phyloP scores from a whole-genome alignment of 148 eudicot genomes.

The Heliosperma pusillum region DNA sequence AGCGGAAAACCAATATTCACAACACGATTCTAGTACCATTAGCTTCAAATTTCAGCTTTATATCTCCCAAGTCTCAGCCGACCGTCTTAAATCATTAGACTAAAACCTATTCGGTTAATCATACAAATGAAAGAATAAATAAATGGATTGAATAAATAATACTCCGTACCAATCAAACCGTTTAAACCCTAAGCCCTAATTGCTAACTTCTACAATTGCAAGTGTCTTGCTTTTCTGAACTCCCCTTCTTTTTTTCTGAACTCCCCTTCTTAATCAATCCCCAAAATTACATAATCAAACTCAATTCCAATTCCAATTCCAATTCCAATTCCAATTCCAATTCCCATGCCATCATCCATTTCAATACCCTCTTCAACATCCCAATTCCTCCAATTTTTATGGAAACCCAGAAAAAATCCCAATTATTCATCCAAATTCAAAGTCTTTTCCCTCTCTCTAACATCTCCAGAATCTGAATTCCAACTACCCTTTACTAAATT shows the following conservation, averaged over 20 bases:
- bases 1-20: too few relatives aligned
- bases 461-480: slow-evolving; percentile 20
- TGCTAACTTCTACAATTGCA: not conserved
- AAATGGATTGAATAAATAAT: too few relatives aligned
- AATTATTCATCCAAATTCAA: slow-evolving; percentile 17
- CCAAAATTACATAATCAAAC: not conserved
- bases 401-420: slow-evolving; percentile 32
- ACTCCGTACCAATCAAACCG: not conserved
- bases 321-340: not conserved
- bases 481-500: slow-evolving; percentile 25
- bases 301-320: too few relatives aligned
- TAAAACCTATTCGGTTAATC: too few relatives aligned
- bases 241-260: too few relatives aligned
- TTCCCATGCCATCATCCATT: slow-evolving; percentile 25
- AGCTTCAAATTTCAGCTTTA: too few relatives aligned
- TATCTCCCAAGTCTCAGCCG: too few relatives aligned
- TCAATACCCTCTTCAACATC: slow-evolving; percentile 6
- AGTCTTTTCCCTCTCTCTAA: slow-evolving; percentile 16
- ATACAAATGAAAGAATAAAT: too few relatives aligned
- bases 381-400: slow-evolving; percentile 36
- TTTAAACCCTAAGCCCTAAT: slow-evolving; percentile 18
- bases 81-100: too few relatives aligned
- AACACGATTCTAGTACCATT: too few relatives aligned
- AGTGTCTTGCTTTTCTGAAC: not conserved
- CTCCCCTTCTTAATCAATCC: not conserved